Evolutionary conservation across 129 eudicot species (phyloP).

Genomic region (Tagetes patula): DNA sequence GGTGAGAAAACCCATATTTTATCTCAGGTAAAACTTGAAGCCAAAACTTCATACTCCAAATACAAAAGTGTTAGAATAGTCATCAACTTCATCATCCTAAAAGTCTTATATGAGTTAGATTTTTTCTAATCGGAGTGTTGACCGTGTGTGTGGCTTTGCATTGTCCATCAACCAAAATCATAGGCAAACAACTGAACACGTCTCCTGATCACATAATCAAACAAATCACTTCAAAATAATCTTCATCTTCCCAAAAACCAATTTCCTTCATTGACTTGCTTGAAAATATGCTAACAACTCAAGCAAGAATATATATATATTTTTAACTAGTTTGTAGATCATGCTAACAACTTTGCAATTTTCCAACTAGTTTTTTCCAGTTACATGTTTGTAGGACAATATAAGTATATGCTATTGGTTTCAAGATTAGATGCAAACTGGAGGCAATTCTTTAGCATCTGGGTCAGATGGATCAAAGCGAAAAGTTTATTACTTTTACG

Average conservation of each 20-base stretch:
- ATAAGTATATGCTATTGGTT: background rate
- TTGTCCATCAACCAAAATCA: constrained; percentile 1
- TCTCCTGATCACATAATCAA: background rate
- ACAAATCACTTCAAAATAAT: background rate
- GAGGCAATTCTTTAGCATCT: constrained; percentile 81
- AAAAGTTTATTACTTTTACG: constrained; percentile 80
- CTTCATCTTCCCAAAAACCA: too few species aligned
- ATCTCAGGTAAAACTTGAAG: too few species aligned
- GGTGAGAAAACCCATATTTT: too few species aligned
- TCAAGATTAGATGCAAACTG: constrained; percentile 50
- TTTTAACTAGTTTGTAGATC: background rate
- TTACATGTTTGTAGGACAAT: background rate
- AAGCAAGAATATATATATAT: background rate
- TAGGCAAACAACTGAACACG: constrained; percentile 26
- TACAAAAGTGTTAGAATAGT: too few species aligned
- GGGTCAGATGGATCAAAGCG: constrained; percentile 85
- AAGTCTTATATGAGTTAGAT: background rate
- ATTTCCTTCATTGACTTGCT: too few species aligned
- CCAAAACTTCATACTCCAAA: too few species aligned
- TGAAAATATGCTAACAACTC: background rate
- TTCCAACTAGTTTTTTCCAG: background rate
- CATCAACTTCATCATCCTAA: too few species aligned
- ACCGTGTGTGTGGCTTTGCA: background rate
- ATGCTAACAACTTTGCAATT: background rate
- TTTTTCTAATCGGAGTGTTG: constrained; percentile 4